Conservation (phyloP, 345 rosid species). For the Syzygium aromaticum region DNA sequence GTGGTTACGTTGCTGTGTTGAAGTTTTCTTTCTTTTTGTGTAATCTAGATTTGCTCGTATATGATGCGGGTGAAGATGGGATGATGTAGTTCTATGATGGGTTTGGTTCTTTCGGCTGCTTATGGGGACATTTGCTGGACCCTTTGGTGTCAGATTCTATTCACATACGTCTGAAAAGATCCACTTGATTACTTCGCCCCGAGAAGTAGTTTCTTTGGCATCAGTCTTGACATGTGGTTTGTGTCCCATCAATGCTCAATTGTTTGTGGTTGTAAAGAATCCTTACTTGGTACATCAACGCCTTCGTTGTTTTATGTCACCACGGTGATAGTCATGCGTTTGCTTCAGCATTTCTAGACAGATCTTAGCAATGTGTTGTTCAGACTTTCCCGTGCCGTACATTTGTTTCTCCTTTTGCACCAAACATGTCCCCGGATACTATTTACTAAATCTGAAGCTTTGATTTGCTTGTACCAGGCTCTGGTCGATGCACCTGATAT, state of each 20-base stretch:
- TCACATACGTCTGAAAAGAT: background rate
- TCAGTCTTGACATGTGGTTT: background rate
- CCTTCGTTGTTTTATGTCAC: background rate
- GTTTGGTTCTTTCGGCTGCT: background rate
- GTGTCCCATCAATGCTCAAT: background rate
- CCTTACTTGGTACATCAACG: background rate
- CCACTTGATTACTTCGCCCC: background rate
- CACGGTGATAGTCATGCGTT: background rate
- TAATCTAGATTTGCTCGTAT: background rate
- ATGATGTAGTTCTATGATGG: background rate
- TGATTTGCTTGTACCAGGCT: constrained; percentile 29
- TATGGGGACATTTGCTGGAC: background rate
- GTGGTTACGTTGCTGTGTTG: background rate
- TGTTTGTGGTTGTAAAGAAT: background rate
- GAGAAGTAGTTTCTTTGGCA: background rate
- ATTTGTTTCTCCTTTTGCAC: background rate
- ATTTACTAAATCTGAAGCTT: background rate
- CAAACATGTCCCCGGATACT: background rate
- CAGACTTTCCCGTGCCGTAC: background rate
- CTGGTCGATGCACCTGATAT: constrained; percentile 80
- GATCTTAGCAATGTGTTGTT: background rate
- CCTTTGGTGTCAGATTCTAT: background rate
- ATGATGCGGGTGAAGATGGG: background rate
- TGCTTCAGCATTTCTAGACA: background rate
- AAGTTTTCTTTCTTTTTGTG: background rate